A percentile compares a stretch with the other conserved stretches of the same genome.
Conservation (phyloP, 2,329 filamentous ascomycete genomes). For the Calycina herbarum region DNA sequence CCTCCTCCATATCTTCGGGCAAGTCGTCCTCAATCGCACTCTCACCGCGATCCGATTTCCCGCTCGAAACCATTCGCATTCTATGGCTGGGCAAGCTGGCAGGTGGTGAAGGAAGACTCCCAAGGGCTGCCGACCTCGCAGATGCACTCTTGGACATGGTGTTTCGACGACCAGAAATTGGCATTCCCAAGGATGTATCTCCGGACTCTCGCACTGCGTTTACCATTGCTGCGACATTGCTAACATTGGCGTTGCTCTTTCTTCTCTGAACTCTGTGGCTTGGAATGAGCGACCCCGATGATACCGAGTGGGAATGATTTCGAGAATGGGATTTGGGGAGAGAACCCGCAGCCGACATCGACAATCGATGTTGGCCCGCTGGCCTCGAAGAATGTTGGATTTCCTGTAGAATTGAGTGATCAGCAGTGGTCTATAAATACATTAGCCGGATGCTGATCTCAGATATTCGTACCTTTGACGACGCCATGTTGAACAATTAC, state of each 20-base stretch:
- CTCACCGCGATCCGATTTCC: conserved; percentile 52
- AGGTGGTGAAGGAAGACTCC: conserved; percentile 63
- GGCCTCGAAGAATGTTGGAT: conserved; percentile 66
- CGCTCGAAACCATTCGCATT: conserved; percentile 48
- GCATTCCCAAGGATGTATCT: conserved; percentile 58
- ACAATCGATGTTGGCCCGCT: conserved; percentile 62
- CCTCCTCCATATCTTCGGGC: conserved; percentile 57
- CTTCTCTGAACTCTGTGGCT: conserved; percentile 86
- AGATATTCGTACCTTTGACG: conserved; percentile 55
- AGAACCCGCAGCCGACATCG: conserved; percentile 57
- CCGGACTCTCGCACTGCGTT: conserved; percentile 67
- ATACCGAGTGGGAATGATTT: conserved; percentile 78
- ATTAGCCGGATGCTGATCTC: conserved; percentile 28
- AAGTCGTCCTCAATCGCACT: conserved; percentile 71
- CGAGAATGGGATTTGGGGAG: conserved; percentile 53
- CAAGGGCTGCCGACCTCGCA: conserved; percentile 52
- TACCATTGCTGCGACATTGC: conserved; percentile 74
- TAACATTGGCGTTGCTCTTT: conserved; percentile 73
- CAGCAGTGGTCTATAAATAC: conserved; percentile 37
- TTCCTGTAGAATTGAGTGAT: conserved; percentile 49
- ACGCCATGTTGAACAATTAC: conserved; percentile 53
- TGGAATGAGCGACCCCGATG: conserved; percentile 73
- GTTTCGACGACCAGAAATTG: conserved; percentile 63
- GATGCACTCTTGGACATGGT: conserved; percentile 66
- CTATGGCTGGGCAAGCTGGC: conserved; percentile 64